Evolutionary conservation across 371 early-diverging fungal species (phyloP).

Genomic region (Blastocladiella emersonii): DNA sequence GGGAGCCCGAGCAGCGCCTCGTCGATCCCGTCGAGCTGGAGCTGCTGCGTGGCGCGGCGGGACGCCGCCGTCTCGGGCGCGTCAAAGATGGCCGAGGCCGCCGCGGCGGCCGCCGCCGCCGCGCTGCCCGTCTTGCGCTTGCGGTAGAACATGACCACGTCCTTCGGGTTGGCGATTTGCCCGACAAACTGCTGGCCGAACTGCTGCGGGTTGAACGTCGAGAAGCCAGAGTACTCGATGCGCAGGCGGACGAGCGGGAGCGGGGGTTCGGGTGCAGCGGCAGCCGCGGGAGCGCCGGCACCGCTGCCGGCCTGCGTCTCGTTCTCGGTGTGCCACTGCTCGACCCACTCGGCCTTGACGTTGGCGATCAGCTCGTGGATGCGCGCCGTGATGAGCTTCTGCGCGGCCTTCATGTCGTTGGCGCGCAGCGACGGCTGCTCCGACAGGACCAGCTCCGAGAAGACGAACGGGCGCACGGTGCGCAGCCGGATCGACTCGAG

Average conservation of each 20-base stretch:
- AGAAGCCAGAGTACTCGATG: constrained; percentile 68
- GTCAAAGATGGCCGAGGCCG: too few relatives aligned
- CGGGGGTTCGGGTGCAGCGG: constrained; percentile 28
- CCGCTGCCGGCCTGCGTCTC: background rate
- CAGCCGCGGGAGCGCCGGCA: background rate
- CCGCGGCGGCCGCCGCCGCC: background rate
- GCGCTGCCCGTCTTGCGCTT: constrained; percentile 4
- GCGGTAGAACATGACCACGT: constrained; percentile 71
- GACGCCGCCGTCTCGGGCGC: background rate
- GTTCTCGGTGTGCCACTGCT: constrained; percentile 11
- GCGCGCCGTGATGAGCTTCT: constrained; percentile 14
- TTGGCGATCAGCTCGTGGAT: constrained; percentile 40
- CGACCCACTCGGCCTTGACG: constrained; percentile 48
- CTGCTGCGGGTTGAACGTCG: constrained; percentile 63
- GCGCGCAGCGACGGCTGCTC: constrained; percentile 25
- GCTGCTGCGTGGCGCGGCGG: background rate
- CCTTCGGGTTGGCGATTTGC: constrained; percentile 87
- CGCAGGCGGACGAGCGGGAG: constrained; percentile 64
- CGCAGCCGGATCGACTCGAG: constrained; percentile 59
- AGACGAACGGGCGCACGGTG: constrained; percentile 79
- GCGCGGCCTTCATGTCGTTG: constrained; percentile 24
- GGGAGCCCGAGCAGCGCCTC: constrained; percentile 22
- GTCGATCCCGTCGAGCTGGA: constrained; percentile 2
- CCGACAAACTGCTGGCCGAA: constrained; percentile 73
- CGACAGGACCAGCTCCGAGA: constrained; percentile 50